Conservation (phyloP, 2,329 filamentous ascomycete species). For the Hypoxylon sp. region DNA sequence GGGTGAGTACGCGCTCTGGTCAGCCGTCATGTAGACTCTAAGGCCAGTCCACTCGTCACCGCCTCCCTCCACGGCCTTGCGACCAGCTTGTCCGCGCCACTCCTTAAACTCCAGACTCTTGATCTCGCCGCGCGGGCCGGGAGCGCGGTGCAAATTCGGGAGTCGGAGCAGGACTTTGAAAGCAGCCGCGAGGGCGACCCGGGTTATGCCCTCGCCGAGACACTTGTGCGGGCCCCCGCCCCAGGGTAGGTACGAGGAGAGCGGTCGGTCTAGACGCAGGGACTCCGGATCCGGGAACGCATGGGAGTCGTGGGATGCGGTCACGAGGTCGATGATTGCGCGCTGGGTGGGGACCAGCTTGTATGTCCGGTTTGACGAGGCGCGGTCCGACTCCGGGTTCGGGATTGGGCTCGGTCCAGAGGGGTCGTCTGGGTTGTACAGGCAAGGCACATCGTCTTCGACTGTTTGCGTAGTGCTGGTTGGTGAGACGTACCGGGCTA, state of each 20-base stretch:
- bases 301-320: conserved; percentile 42
- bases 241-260: conserved; percentile 38
- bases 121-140: conserved; percentile 35
- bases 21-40: conserved; percentile 39
- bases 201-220: conserved; percentile 38
- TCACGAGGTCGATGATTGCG: conserved; percentile 40
- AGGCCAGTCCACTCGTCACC: conserved; percentile 39
- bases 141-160: conserved; percentile 28
- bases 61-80: conserved; percentile 23
- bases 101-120: conserved; percentile 36
- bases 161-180: conserved; percentile 36
- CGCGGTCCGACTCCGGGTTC: conserved; percentile 32
- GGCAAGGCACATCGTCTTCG: conserved; percentile 48
- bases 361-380: conserved; percentile 27
- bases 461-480: conserved; percentile 49
- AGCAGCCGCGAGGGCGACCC: conserved; percentile 33
- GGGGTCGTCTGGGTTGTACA: conserved; percentile 41
- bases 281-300: conserved; percentile 34
- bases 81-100: conserved; percentile 44
- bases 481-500: conserved; percentile 61
- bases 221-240: conserved; percentile 29
- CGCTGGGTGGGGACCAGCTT: conserved; percentile 28
- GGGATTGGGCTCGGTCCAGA: conserved; percentile 40
- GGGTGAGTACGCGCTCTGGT: conserved; percentile 39
- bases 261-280: conserved; percentile 37